Evolutionary conservation across 192 early-diverging fungal genomes (phyloP), one percentile per base, ranked within the genome.

Genomic region (Geranomyces variabilis): DNA sequence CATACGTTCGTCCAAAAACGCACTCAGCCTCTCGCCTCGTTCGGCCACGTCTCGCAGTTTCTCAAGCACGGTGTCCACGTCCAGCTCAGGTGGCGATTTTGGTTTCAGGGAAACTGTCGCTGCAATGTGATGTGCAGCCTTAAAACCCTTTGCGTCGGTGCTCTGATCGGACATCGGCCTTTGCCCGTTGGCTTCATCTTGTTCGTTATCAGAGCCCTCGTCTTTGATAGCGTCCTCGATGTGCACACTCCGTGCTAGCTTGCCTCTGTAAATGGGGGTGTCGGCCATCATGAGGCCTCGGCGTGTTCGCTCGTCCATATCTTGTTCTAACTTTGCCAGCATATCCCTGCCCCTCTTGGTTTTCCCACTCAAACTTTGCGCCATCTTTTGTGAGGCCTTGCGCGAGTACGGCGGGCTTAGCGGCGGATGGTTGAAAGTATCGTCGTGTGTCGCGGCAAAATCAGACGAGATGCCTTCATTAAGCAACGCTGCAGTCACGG

Each of bases 361-460:
- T 41, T 46, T 48, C 36, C 66, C 73, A 28, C 36, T 56, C 49
- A 67, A n/a, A 1, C 14, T 34, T 44, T 49, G 30, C 6, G 51
- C 55, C 24, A 21, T n/a, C 51, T 56, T 29, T 24, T 15, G 48
- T 17, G 51, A 58, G 1, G 63, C 49, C 6, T 44, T 24, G 1
- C 72, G 63, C 3, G 72, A 67, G 2, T 59, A 75, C n/a, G 73
- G 73, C 29, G 73, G 73, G 34, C 64, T 67, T 19, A 75, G 15
- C 14, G 44, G 36, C 17, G 73, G 73, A 5, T 60, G 30, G 10
- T 24, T 29, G 36, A 78, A 70, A 15, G 51, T 70, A 29, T 67
- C 62, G 51, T 72, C 72, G 33, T 64, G 55, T 33, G 53, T 69
- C 9, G 73, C 53, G 28, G 73, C 72, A 1, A 74, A 53, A 3